Conservation (phyloP, 1,139 yeast species). For the Yamadazyma dendronema region DNA sequence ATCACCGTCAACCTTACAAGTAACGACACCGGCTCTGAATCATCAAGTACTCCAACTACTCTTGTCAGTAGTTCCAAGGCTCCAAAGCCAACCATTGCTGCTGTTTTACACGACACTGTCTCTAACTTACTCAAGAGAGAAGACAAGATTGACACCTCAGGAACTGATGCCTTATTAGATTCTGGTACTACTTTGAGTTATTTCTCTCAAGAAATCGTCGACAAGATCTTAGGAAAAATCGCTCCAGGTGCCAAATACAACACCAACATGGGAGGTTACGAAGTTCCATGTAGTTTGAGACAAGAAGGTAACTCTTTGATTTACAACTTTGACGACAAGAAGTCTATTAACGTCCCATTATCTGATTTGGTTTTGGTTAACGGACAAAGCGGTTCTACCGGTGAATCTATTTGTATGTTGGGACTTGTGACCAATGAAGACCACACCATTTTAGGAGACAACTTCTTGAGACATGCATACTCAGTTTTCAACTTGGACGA, state of each 20-base stretch:
- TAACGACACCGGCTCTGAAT: conserved; percentile 6
- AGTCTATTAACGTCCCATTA: conserved; percentile 35
- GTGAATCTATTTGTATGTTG: conserved; percentile 23
- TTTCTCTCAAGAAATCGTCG: conserved; percentile 22
- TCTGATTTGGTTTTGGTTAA: conserved; percentile 23
- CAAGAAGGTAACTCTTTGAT: conserved; percentile 22
- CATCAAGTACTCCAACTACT: conserved; percentile 11
- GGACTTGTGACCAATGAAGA: conserved; percentile 24
- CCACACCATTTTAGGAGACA: conserved; percentile 59
- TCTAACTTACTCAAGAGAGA: conserved; percentile 8
- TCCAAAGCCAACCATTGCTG: conserved; percentile 18
- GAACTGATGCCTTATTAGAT: conserved; percentile 30
- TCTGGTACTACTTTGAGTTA: conserved; percentile 40
- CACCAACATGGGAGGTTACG: conserved; percentile 18
- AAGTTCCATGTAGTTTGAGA: conserved; percentile 29
- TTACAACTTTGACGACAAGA: conserved; percentile 24
- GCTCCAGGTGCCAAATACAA: conserved; percentile 18
- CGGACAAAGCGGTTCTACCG: conserved; percentile 12
- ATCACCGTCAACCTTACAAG: conserved; percentile 10
- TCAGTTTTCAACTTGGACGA: conserved; percentile 40
- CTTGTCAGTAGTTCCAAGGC: conserved; percentile 5
- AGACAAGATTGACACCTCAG: conserved; percentile 9
- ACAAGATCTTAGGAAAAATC: conserved; percentile 16
- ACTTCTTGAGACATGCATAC: conserved; percentile 41
- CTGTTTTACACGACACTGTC: conserved; percentile 5